Percentiles rank a stretch among this genome's conserved stretches.
These are phyloP conservation scores for Saccharomycopsis amapae DNA, from an alignment of 805 yeast genomes.

Conservation along the genomic window DNA sequence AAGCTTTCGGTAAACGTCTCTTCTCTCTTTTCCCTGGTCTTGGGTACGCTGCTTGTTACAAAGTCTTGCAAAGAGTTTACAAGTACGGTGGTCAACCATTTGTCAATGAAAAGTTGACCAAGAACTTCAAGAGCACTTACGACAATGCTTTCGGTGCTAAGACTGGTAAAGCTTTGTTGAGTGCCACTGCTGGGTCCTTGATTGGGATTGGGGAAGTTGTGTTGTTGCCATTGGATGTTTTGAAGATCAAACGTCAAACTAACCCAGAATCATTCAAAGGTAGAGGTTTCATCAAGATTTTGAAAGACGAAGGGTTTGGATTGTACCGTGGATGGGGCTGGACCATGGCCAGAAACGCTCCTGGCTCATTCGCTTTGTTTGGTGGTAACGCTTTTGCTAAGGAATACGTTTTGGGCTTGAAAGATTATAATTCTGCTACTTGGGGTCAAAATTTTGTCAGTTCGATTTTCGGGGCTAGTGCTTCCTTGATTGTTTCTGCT, in stretches of 20 bases:
- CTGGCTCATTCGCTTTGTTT: conserved; percentile 94
- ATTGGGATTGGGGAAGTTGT: conserved; percentile 98
- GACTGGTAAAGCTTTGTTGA: conserved; percentile 93
- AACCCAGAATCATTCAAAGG: conserved; percentile 99
- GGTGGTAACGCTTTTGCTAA: conserved; percentile 99
- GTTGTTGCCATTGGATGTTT: conserved; percentile 87
- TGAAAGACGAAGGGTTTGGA: conserved; percentile 87
- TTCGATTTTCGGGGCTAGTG: conserved; percentile 93
- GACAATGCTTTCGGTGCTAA: conserved; percentile 81
- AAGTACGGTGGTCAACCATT: conserved; percentile 99
- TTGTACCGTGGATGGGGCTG: conserved; percentile 99
- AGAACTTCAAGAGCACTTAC: conserved; percentile 61
- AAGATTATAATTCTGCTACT: conserved; percentile 85
- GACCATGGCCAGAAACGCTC: conserved; percentile 99
- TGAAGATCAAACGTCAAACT: conserved; percentile 97
- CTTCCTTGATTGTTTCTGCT: conserved; percentile 93
- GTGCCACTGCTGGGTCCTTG: conserved; percentile 95
- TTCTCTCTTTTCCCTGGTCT: conserved; percentile 93
- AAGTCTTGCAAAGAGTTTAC: conserved; percentile 93
- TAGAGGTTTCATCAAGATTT: conserved; percentile 84
- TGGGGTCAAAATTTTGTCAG: conserved; percentile 94
- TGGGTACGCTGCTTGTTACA: conserved; percentile 97
- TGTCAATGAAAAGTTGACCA: conserved; percentile 85
- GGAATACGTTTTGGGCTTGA: conserved; percentile 82
- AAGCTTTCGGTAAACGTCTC: conserved; percentile 62